Conservation (phyloP, 23 red algal genomes). For the Gracilaria caudata region DNA sequence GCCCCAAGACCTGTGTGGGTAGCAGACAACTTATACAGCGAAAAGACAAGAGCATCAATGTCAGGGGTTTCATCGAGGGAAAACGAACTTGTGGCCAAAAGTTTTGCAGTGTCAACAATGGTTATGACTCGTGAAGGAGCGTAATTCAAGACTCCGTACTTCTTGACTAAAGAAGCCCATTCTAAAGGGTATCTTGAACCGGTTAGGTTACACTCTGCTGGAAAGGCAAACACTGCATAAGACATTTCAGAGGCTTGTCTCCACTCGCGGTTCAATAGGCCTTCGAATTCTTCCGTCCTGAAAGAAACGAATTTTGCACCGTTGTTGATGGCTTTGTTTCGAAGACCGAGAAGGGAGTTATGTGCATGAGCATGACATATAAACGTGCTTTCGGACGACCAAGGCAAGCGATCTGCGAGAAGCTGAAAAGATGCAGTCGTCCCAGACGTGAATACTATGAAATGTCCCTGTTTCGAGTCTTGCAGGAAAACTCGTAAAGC, state of each 20-base stretch:
- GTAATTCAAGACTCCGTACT: slow-evolving; percentile 26
- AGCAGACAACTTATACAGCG: slow-evolving; percentile 68
- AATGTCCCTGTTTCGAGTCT: slow-evolving; percentile 28
- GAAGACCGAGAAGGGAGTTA: slow-evolving; percentile 54
- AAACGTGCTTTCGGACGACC: slow-evolving; percentile 13
- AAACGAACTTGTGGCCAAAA: slow-evolving; percentile 25
- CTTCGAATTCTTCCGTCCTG: slow-evolving; percentile 5
- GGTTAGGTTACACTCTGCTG: slow-evolving; percentile 72
- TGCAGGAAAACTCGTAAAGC: slow-evolving; percentile 39
- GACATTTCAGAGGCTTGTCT: neutral
- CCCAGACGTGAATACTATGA: slow-evolving; percentile 59
- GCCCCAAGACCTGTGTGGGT: slow-evolving; percentile 64
- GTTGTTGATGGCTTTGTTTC: slow-evolving; percentile 24
- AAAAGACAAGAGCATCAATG: slow-evolving; percentile 60
- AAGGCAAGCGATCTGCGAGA: slow-evolving; percentile 57
- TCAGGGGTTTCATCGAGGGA: slow-evolving; percentile 32
- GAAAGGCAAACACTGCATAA: slow-evolving; percentile 45
- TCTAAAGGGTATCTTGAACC: slow-evolving; percentile 52
- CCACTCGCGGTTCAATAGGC: neutral
- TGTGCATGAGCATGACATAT: slow-evolving; percentile 50
- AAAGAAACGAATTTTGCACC: slow-evolving; percentile 34
- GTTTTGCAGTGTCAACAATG: slow-evolving; percentile 53
- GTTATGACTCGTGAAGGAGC: slow-evolving; percentile 18
- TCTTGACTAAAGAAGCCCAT: slow-evolving; percentile 26
- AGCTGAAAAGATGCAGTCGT: slow-evolving; percentile 55